These are phyloP conservation scores for Microascus cirrosus DNA, from an alignment of 2,329 filamentous ascomycete species.

Conservation along the genomic window DNA sequence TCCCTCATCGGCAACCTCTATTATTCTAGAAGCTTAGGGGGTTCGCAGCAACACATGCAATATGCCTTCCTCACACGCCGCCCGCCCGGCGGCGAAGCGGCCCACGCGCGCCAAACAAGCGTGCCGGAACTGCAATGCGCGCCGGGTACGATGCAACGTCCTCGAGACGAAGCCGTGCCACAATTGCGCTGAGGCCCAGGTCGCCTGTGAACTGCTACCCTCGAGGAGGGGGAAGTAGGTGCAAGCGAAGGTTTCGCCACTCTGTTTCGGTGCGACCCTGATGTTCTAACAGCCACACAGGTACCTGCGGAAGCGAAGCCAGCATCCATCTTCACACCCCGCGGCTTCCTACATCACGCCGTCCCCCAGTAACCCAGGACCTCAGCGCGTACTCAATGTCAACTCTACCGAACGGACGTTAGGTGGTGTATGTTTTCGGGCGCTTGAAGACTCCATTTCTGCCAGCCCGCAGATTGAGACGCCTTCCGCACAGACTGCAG, in stretches of 20 bases:
- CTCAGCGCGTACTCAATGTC: not conserved
- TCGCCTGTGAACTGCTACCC: slow-evolving; percentile 18
- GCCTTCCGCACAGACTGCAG: not conserved
- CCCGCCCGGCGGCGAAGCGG: not conserved
- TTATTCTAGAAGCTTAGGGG: too few relatives aligned
- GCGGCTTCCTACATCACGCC: not conserved
- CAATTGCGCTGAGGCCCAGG: slow-evolving; percentile 17
- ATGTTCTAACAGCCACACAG: not conserved
- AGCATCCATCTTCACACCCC: not conserved
- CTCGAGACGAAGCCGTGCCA: slow-evolving; percentile 20
- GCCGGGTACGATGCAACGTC: slow-evolving; percentile 22
- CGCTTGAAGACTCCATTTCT: not conserved
- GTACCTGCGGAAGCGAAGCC: not conserved
- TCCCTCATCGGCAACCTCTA: too few relatives aligned
- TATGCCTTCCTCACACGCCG: not conserved
- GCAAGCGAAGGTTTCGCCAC: not conserved
- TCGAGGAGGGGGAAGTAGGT: slow-evolving; percentile 20
- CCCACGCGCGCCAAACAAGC: slow-evolving; percentile 21
- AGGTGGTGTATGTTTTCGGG: not conserved
- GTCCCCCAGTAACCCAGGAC: not conserved
- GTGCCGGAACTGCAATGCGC: slow-evolving; percentile 21
- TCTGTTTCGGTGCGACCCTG: not conserved
- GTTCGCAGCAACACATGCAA: too few relatives aligned
- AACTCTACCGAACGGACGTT: not conserved
- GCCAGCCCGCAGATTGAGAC: not conserved